Percentiles rank a stretch among this genome's conserved stretches.
These are phyloP conservation scores for Luzula sylvatica DNA, from an alignment of 176 grass and related monocot genomes.

Conservation along the genomic window DNA sequence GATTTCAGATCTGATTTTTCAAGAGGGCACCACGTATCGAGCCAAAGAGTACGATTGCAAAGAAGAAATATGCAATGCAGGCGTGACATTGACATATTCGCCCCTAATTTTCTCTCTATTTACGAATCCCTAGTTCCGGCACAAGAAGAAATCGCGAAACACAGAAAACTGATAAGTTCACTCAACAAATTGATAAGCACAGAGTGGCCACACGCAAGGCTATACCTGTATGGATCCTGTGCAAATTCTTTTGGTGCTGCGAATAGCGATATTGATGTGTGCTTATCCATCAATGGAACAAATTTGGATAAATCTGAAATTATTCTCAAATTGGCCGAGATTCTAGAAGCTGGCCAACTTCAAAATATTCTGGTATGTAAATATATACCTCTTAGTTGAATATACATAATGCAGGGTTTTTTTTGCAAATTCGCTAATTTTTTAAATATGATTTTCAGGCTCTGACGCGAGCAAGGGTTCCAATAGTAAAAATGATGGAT, in stretches of 20 bases:
- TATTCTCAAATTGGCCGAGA: constrained; percentile 74
- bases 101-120: constrained; percentile 52
- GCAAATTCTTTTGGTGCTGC: constrained; percentile 83
- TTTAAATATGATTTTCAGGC: constrained; percentile 40
- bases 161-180: constrained; percentile 46
- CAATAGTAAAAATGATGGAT: constrained; percentile 99
- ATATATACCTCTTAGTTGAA: constrained; percentile 2
- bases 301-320: constrained; percentile 81
- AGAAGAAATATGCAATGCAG: constrained; percentile 58
- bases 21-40: constrained; percentile 74
- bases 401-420: not conserved
- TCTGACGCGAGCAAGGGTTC: constrained; percentile 89
- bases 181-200: constrained; percentile 58
- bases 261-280: constrained; percentile 95
- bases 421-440: not conserved
- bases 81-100: constrained; percentile 61
- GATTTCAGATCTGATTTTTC: constrained; percentile 72
- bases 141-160: constrained; percentile 74
- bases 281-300: constrained; percentile 66
- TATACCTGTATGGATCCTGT: constrained; percentile 91
- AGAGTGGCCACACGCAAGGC: constrained; percentile 74
- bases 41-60: constrained; percentile 52
- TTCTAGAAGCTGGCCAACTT: constrained; percentile 67
- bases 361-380: constrained; percentile 76
- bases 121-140: constrained; percentile 71